phyloP scores from a whole-genome alignment of 148 eudicot genomes.

The Camellia japonica region DNA sequence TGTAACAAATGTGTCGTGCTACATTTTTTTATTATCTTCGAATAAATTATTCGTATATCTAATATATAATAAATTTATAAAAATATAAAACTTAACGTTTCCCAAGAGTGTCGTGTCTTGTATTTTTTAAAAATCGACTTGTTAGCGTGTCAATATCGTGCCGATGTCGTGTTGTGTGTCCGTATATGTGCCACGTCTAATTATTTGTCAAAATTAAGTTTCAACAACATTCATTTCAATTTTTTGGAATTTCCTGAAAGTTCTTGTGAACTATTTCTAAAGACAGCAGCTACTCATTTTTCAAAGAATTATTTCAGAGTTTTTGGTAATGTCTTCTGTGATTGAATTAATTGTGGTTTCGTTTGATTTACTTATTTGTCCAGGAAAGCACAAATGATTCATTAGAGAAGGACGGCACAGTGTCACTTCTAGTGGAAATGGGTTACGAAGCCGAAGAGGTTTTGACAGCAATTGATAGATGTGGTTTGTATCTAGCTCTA shows the following conservation, averaged over 20 bases:
- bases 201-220: not conserved
- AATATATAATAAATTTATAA: too few species aligned
- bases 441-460: conserved; percentile 60
- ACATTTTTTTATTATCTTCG: too few species aligned
- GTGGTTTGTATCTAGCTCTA: conserved; percentile 42
- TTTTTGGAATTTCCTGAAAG: not conserved
- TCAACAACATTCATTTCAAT: not conserved
- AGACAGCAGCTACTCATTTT: too few species aligned
- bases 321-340: not conserved
- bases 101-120: too few species aligned
- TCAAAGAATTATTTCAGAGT: not conserved
- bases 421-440: conserved; percentile 53
- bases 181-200: too few species aligned
- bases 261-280: not conserved
- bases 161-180: too few species aligned
- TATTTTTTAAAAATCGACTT: too few species aligned
- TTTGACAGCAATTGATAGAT: conserved; percentile 58
- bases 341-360: not conserved
- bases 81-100: too few species aligned
- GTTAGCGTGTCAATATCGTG: too few species aligned
- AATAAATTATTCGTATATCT: too few species aligned
- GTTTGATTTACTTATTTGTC: not conserved
- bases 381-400: conserved; percentile 27
- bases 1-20: too few species aligned
- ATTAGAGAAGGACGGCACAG: conserved; percentile 34